A percentile compares a stretch with the other conserved stretches of the same genome.
phyloP scores from a whole-genome alignment of 495 filamentous ascomycete species.

The Podospora appendiculata region DNA sequence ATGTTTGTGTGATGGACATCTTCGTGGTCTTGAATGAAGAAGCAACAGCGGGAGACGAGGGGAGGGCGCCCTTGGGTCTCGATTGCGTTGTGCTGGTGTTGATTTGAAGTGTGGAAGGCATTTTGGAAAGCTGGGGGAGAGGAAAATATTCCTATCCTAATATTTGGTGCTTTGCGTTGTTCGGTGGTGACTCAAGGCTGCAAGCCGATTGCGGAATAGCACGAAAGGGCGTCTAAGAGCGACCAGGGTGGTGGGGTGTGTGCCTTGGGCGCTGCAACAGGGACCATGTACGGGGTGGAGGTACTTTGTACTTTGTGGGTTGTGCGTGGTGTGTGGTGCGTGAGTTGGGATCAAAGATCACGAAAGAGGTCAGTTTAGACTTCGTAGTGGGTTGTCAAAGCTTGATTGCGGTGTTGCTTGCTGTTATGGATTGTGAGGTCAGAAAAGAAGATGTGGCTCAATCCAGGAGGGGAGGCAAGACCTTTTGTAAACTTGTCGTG shows the following conservation, averaged over 20 bases:
- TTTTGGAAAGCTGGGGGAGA: slow-evolving; percentile 10
- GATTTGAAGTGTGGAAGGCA: slow-evolving; percentile 22
- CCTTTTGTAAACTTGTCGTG: slow-evolving; percentile 18
- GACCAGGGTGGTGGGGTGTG: slow-evolving; percentile 10
- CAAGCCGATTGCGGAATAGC: slow-evolving; percentile 22
- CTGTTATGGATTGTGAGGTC: background rate
- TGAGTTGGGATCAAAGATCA: background rate
- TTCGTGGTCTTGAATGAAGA: slow-evolving; percentile 42
- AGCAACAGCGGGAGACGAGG: slow-evolving; percentile 12
- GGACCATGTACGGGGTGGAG: too few species aligned
- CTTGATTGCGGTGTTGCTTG: background rate
- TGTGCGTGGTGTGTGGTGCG: background rate
- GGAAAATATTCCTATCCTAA: slow-evolving; percentile 6
- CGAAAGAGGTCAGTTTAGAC: background rate
- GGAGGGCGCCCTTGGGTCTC: slow-evolving; percentile 9
- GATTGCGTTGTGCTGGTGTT: slow-evolving; percentile 16
- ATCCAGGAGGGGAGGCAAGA: slow-evolving; percentile 7
- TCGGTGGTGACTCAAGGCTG: slow-evolving; percentile 25
- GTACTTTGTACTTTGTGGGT: background rate
- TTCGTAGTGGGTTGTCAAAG: background rate
- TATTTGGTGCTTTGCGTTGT: slow-evolving; percentile 19
- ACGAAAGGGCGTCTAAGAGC: background rate
- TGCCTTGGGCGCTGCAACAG: background rate
- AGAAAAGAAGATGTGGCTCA: slow-evolving; percentile 1
- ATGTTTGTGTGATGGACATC: slow-evolving; percentile 96